Evolutionary conservation across 768 basidiomycete genomes (phyloP), one percentile per base, ranked within the genome.

Genomic region (Chlorophyllum brunneum): DNA sequence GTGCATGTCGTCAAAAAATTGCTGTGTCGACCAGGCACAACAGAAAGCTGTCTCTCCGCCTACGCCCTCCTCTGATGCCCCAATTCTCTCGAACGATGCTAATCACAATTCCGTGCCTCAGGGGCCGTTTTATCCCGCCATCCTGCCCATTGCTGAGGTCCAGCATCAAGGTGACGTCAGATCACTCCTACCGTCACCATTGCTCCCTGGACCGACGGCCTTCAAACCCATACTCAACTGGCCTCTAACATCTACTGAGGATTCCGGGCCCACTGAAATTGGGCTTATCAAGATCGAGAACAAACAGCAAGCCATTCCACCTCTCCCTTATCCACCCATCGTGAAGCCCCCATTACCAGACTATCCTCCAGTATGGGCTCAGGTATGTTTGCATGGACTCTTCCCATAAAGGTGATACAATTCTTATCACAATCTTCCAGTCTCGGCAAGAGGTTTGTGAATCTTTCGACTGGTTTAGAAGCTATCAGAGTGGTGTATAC

Each of bases 391-490:
- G 23, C 15, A 49, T 26, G 27, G 26, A 36, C 23, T 27, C 22
- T 9, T 22, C 7, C 37, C 7, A 45, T 33, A 18, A 34, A 40
- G 20, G 43, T 36, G 15, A 20, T 55, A 24, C 59, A 9, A 57
- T 31, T 20, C 26, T 22, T 56, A 16, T 44, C 48, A 18, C 22
- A 36, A 7, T 47, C n/a, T n/a, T 11, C 31, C 31, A 91, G 88
- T 86, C 88, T 22, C 81, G 90, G 36, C 88, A 91, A 68, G 90
- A 92, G 67, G 76, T 92, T 1, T 92, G 90, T 68, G 90, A 92
- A 65, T 79, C 84, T 4, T 81, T 85, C 42, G 81, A 83, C 18
- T 84, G 81, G 77, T 88, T 87, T 65, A 73, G 80, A 27, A 83
- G 79, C 56, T 92, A 88, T 62, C 90, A 93, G 65, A 71, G 87